These are phyloP conservation scores for Anthostomella pinea DNA, from an alignment of 2,329 filamentous ascomycete genomes.

Conservation along the genomic window DNA sequence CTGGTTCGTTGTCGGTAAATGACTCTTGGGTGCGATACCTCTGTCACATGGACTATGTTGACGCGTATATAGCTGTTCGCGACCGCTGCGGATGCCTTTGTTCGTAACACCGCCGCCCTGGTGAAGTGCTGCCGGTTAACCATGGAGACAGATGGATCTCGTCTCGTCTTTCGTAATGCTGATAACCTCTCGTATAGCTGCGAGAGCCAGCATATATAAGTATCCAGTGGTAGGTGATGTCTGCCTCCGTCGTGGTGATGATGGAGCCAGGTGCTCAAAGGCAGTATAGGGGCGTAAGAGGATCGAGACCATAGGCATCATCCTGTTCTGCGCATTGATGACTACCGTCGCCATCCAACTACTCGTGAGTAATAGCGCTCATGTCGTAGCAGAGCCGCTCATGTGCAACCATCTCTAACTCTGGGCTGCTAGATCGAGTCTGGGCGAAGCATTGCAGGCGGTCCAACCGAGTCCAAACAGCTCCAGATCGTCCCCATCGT, in stretches of 20 bases:
- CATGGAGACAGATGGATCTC: constrained; percentile 50
- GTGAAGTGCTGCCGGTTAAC: constrained; percentile 21
- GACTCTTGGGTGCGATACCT: constrained; percentile 16
- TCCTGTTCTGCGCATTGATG: constrained; percentile 65
- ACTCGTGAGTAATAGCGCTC: constrained; percentile 52
- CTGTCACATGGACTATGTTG: constrained; percentile 17
- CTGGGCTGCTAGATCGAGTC: constrained; percentile 47
- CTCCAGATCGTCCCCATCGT: constrained; percentile 53
- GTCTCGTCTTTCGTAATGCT: constrained; percentile 63
- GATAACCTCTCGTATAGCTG: constrained; percentile 57
- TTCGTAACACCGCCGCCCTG: constrained; percentile 30
- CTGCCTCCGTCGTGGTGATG: constrained; percentile 3
- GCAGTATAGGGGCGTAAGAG: constrained; percentile 51
- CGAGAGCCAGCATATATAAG: constrained; percentile 57
- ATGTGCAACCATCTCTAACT: constrained; percentile 23
- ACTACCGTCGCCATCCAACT: constrained; percentile 63
- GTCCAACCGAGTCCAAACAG: constrained; percentile 38
- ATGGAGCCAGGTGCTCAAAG: constrained; percentile 11
- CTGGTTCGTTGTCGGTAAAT: constrained; percentile 52
- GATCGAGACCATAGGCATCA: constrained; percentile 63
- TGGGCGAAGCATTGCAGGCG: constrained; percentile 46
- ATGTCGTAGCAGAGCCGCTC: no score
- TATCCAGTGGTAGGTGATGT: constrained; percentile 54
- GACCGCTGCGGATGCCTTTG: constrained; percentile 63
- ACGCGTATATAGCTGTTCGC: constrained; percentile 49